Evolutionary conservation across 352 stramenopile species (phyloP).

Genomic region (Phytophthora cajani): DNA sequence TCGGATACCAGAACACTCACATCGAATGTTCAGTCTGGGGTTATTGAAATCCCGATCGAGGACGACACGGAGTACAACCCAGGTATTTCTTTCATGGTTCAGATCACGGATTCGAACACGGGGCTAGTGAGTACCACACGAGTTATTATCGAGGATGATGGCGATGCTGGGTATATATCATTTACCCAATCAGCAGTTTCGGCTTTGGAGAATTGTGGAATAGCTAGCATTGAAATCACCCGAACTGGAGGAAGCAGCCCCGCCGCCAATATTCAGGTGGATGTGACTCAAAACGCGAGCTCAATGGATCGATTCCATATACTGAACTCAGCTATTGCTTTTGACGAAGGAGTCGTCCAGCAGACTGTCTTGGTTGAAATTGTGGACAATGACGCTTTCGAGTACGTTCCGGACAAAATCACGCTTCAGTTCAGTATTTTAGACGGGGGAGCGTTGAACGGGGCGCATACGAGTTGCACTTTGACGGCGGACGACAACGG

Average conservation of each 20-base stretch:
- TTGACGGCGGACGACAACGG: conserved; percentile 59
- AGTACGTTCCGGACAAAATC: conserved; percentile 48
- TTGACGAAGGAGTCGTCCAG: conserved; percentile 34
- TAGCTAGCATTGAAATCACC: conserved; percentile 33
- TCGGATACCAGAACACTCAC: conserved; percentile 25
- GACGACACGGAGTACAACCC: conserved; percentile 54
- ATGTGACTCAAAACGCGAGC: conserved; percentile 20
- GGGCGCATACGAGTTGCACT: conserved; percentile 22
- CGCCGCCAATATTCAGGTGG: conserved; percentile 33
- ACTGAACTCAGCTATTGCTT: conserved; percentile 35
- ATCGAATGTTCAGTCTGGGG: conserved; percentile 36
- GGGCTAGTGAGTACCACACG: conserved; percentile 32
- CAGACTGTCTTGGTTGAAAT: conserved; percentile 39
- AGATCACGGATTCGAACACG: conserved; percentile 40
- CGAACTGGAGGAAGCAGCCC: conserved; percentile 40
- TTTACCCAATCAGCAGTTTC: conserved; percentile 34
- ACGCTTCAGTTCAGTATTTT: conserved; percentile 51
- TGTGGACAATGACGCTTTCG: conserved; percentile 47
- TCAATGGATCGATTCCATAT: conserved; percentile 48
- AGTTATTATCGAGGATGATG: conserved; percentile 54
- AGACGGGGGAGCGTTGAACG: conserved; percentile 39
- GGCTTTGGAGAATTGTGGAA: conserved; percentile 44
- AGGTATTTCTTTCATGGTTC: conserved; percentile 50
- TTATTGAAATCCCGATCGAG: conserved; percentile 44
- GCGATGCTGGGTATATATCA: conserved; percentile 58